Percentiles rank a stretch among this genome's conserved stretches.
phyloP scores from a whole-genome alignment of 176 grass and related monocot genomes.

The Poa annua region DNA sequence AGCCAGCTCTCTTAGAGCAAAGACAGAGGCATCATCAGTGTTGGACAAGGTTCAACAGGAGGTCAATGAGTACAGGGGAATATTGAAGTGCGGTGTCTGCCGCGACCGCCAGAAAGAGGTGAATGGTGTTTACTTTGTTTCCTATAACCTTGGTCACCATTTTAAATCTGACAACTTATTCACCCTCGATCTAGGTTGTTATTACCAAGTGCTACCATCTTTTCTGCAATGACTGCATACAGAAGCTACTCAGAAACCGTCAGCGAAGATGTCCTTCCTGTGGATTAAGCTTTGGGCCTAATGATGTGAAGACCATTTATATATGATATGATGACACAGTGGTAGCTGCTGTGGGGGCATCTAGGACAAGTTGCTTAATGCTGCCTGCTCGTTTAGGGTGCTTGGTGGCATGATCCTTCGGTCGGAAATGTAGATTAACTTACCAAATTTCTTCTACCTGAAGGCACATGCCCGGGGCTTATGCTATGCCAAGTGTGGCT shows the following conservation, averaged over 20 bases:
- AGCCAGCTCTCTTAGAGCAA: slow-evolving; percentile 63
- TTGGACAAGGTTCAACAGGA: slow-evolving; percentile 80
- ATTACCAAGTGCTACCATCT: slow-evolving; percentile 95
- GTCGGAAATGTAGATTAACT: slow-evolving; percentile 38
- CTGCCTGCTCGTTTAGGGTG: slow-evolving; percentile 3
- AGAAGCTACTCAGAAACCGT: slow-evolving; percentile 64
- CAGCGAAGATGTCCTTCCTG: slow-evolving; percentile 80
- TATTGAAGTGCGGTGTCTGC: slow-evolving; percentile 83
- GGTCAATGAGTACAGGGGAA: slow-evolving; percentile 74
- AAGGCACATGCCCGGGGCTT: slow-evolving; percentile 17
- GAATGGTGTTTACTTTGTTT: slow-evolving; percentile 28
- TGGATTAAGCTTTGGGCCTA: slow-evolving; percentile 66
- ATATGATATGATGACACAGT: slow-evolving; percentile 46
- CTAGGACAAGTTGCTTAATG: slow-evolving; percentile 18
- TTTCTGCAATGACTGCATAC: slow-evolving; percentile 81
- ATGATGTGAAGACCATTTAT: slow-evolving; percentile 94
- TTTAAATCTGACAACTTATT: slow-evolving; percentile 8
- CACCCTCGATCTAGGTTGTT: slow-evolving; percentile 59
- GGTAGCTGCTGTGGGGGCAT: neutral
- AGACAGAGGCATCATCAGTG: slow-evolving; percentile 51
- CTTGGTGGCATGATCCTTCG: slow-evolving; percentile 10
- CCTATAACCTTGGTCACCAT: neutral
- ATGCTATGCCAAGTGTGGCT: slow-evolving; percentile 22
- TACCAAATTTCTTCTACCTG: slow-evolving; percentile 14
- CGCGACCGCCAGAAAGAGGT: slow-evolving; percentile 82